Evolutionary conservation across 352 stramenopile species (phyloP), one percentile per base, ranked within the genome.

Genomic region (Globisporangium rhizosaccharum): DNA sequence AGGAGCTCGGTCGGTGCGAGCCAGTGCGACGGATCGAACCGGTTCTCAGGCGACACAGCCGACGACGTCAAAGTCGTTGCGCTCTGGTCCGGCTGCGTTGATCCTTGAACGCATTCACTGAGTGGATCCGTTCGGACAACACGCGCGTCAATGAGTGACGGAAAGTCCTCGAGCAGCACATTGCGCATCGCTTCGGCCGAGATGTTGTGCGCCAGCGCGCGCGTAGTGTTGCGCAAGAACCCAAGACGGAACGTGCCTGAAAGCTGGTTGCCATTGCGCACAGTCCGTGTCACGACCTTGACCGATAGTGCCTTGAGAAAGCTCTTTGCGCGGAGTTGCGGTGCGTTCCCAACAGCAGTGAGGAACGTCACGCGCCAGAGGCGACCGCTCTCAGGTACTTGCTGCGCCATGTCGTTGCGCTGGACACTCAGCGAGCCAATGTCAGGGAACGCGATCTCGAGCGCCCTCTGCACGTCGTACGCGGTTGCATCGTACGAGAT

Each of bases 341-440:
- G 72, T 1, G 96, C 72, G 59, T 96, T 85, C 2, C 90, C 91
- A 3, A 97, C 77, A 4, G 82, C 76, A 15, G 82, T 91, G 18
- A 81, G 55, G 59, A 98, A 98, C 4, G 92, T 98, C 25, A 98
- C 80, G 1, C 78, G 85, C 93, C 94, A 98, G 20, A 88, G 65
- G 9, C 82, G 73, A 2, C 81, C 82, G 20, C 88, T 84, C 59
- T 91, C 72, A 0, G 77, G 68, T 0, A 85, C 69, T 58, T 92
- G 85, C 53, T 80, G 64, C 17, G 61, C 62, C 15, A 57, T 66
- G 30, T 88, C 83, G 25, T 85, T 69, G 15, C 74, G 70, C 42
- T 89, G 62, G 1, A 93, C 75, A 4, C 76, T 54, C 0, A 90
- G 45, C 3, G 68, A 60, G 1, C 74, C 76, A 48, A 82, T 81